Evolutionary conservation across 495 filamentous ascomycete genomes (phyloP).

Genomic region (Jackrogersella minutella): DNA sequence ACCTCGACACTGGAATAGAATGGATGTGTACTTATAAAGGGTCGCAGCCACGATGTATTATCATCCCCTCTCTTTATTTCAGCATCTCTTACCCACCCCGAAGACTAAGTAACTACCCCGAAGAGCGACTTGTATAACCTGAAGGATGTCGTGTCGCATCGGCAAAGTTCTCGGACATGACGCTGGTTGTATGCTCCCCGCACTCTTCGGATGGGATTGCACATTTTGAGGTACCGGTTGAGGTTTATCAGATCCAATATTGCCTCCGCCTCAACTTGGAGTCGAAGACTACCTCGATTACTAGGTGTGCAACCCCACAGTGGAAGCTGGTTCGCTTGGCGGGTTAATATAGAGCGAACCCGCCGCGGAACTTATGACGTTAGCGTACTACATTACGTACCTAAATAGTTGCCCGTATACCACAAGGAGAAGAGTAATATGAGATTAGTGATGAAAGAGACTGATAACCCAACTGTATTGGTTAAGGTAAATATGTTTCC

Average conservation of each 20-base stretch:
- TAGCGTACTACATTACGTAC: background rate
- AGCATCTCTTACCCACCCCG: background rate
- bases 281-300: background rate
- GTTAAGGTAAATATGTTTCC: no score
- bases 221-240: constrained; percentile 6
- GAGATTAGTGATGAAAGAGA: no score
- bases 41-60: background rate
- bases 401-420: no score
- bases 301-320: constrained; percentile 5
- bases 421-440: no score
- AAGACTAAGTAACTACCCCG: background rate
- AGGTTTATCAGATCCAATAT: background rate
- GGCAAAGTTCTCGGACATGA: no score
- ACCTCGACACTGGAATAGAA: background rate
- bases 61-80: constrained; percentile 4
- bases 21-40: background rate
- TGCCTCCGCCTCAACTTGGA: background rate
- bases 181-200: constrained; percentile 7
- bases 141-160: no score
- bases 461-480: no score
- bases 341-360: constrained; percentile 36
- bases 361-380: constrained; percentile 9
- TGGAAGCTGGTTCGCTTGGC: constrained; percentile 22
- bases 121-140: no score
- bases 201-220: constrained; percentile 7